Evolutionary conservation across 73 alveolate species (phyloP).

Genomic region (Symbiodinium pilosum): DNA sequence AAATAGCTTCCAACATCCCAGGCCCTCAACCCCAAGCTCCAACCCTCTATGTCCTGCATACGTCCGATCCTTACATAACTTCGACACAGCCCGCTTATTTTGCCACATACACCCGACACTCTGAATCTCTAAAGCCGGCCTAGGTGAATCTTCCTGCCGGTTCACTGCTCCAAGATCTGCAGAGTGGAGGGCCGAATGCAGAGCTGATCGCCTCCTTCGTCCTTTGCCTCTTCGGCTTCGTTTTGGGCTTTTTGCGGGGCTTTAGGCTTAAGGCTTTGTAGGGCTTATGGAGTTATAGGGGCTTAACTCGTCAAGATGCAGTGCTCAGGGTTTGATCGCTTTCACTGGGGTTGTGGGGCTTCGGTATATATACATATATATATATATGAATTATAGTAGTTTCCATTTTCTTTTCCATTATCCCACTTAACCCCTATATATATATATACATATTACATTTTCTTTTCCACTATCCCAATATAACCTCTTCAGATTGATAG

Average conservation of each 20-base stretch:
- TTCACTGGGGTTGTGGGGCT: not conserved
- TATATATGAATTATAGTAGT: not conserved
- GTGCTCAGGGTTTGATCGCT: not conserved
- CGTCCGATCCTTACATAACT: no score
- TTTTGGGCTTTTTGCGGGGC: not conserved
- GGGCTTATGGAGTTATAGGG: not conserved
- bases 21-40: no score
- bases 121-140: no score
- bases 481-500: not conserved
- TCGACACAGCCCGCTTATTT: no score
- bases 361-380: not conserved
- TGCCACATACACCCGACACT: no score
- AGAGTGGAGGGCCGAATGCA: not conserved
- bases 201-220: not conserved
- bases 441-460: constrained; percentile 11
- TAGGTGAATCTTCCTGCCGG: not conserved
- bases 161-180: not conserved
- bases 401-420: not conserved
- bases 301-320: not conserved
- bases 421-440: not conserved
- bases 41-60: no score
- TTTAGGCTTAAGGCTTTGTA: not conserved
- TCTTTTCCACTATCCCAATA: no score
- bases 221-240: not conserved
- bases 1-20: no score